A percentile compares a stretch with the other conserved stretches of the same genome.
Evolutionary conservation across 2,329 filamentous ascomycete genomes (phyloP).

Genomic region (Fusarium falciforme): DNA sequence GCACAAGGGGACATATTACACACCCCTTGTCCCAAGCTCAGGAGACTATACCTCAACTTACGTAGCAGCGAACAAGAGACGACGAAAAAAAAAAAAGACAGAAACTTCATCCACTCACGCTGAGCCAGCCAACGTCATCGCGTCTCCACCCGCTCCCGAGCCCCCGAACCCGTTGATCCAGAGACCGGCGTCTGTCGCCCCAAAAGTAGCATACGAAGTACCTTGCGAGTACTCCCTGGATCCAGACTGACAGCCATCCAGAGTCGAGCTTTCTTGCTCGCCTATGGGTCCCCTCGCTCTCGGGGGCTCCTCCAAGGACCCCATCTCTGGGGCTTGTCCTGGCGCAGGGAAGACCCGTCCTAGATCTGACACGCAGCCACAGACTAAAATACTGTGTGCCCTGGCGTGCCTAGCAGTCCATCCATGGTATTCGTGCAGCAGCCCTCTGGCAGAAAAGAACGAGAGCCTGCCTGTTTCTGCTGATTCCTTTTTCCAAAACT

Average conservation of each 20-base stretch:
- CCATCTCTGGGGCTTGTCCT: slow-evolving; percentile 32
- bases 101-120: slow-evolving; percentile 6
- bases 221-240: slow-evolving; percentile 25
- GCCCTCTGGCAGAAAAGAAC: slow-evolving; percentile 16
- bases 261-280: slow-evolving; percentile 20
- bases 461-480: slow-evolving; percentile 17
- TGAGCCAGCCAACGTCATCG: slow-evolving; percentile 44
- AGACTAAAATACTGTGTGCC: slow-evolving; percentile 38
- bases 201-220: slow-evolving; percentile 34
- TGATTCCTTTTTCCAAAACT: not conserved
- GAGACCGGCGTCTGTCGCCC: slow-evolving; percentile 23
- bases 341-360: slow-evolving; percentile 43
- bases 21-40: not conserved
- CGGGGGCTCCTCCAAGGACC: slow-evolving; percentile 12
- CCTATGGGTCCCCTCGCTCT: slow-evolving; percentile 13
- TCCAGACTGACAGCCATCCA: slow-evolving; percentile 24
- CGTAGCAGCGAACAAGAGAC: not conserved
- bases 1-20: not conserved
- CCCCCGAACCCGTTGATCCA: slow-evolving; percentile 46
- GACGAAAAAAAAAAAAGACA: slow-evolving; percentile 4
- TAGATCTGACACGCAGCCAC: slow-evolving; percentile 47
- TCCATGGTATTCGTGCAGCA: not conserved
- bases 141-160: slow-evolving; percentile 45
- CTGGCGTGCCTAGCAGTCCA: slow-evolving; percentile 6
- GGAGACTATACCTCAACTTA: not conserved